Evolutionary conservation across 805 yeast genomes (phyloP).

Genomic region (Yamadazyma phyllophila): DNA sequence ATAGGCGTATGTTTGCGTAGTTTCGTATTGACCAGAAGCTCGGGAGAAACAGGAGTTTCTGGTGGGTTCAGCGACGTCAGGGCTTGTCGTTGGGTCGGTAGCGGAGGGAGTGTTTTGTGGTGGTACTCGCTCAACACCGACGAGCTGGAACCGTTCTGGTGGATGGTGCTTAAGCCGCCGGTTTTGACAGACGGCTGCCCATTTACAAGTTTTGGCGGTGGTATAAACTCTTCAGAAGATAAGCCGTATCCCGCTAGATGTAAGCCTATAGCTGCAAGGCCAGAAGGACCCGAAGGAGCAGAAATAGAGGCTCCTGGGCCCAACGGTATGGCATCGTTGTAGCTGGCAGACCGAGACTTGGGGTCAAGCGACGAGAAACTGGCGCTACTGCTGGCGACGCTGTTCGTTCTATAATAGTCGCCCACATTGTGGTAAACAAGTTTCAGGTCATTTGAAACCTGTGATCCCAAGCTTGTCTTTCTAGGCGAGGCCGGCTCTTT

Average conservation of each 20-base stretch:
- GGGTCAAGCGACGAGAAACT: slow-evolving; percentile 15
- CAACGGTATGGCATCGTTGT: background rate
- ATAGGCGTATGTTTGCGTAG: slow-evolving; percentile 1
- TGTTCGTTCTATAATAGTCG: slow-evolving; percentile 8
- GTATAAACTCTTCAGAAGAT: slow-evolving; percentile 23
- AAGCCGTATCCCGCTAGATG: slow-evolving; percentile 29
- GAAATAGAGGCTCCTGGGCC: background rate
- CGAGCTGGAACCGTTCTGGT: slow-evolving; percentile 6
- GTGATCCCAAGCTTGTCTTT: slow-evolving; percentile 8
- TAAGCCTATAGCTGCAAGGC: slow-evolving; percentile 23
- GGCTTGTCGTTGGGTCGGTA: background rate
- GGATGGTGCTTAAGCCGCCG: slow-evolving; percentile 2
- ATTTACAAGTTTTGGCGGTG: slow-evolving; percentile 19
- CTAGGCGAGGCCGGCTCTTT: slow-evolving; percentile 4
- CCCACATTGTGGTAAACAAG: slow-evolving; percentile 4
- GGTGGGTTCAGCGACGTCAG: too few relatives aligned
- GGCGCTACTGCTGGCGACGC: slow-evolving; percentile 10
- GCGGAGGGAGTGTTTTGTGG: slow-evolving; percentile 1
- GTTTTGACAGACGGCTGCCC: background rate
- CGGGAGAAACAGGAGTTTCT: background rate
- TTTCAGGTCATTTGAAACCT: slow-evolving; percentile 6
- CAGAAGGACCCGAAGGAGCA: slow-evolving; percentile 5
- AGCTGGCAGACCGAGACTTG: slow-evolving; percentile 10
- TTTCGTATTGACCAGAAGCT: background rate
- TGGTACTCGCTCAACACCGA: background rate